Evolutionary conservation across 805 yeast species (phyloP), one percentile per base, ranked within the genome.

Genomic region (Blastobotrys mokoenaii): DNA sequence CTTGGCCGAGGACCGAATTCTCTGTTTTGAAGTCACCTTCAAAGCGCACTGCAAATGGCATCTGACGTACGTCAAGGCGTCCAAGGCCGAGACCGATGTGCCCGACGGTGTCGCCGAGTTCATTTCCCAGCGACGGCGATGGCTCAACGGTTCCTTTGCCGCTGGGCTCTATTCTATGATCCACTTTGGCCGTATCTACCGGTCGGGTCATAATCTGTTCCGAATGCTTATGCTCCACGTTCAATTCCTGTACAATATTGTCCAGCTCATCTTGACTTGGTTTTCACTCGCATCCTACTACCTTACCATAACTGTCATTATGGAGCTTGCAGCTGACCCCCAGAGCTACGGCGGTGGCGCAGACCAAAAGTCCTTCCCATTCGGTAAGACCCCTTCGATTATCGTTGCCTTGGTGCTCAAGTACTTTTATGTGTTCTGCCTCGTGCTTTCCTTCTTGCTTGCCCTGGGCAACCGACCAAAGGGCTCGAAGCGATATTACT

Each of bases 71-170:
- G 78, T 80, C 56, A 77, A 77, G 56, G 71, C 73, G 41, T 79
- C 84, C 12, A 67, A 72, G 53, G 84, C 84, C 1, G 84, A 79
- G 53, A 79, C 84, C 2, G 84, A 79, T 64, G 84, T 79, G 8
- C 84, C 84, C 2, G 80, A 76, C 40, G 68, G 69, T 3, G 64
- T 80, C 45, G 76, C 80, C 3, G 84, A 79, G 58, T 76, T 79
- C 44, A 74, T 79, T 40, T 68, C 77, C 33, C 84, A 79, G 60
- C 70, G 84, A 51, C 70, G 84, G 58, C 70, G 84, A 54, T 79
- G 84, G 84, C 67, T 80, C 47, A 79, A 79, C 57, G 84, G 84
- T 38, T 78, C 84, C 1, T 79, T 79, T 56, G 81, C 81, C 36
- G 84, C 84, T 1, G 79, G 79, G 39, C n/a, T 53, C 10, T 53